Evolutionary conservation across 1,284 basidiomycete species (phyloP), one percentile per base, ranked within the genome.

Genomic region (Ustilago hordei): DNA sequence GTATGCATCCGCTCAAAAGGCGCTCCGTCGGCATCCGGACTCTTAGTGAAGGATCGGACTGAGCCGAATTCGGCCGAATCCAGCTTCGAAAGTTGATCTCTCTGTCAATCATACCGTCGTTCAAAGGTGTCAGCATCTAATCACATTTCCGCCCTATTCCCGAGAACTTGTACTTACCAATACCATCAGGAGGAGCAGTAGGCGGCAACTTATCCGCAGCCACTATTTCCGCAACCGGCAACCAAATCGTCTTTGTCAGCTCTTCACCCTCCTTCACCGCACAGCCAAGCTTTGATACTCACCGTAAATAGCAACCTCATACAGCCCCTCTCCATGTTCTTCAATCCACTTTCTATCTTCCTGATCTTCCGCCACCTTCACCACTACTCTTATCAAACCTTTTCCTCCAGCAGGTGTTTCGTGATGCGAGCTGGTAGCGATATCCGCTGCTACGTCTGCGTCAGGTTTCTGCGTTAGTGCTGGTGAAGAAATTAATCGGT

Each of bases 231-330:
- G 17, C 34, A 23, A 15, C 13, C 13, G 7, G 39, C 39, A 41
- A 13, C 17, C 39, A 28, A 28, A 17, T n/a, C 39, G 5, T 13
- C 13, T 11, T 41, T 15, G 17, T 11, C 12, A 35, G 8, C 31
- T 11, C 35, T 28, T 56, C 38, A 28, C 3, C 17, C 11, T 41
- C 39, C 39, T 12, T 17, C 7, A 38, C 13, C 36, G 13, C 5
- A 38, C 36, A 17, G 23, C 4, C 36, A 39, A 41, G 12, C 2
- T 41, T 17, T 34, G 34, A 4, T 31, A 48, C 43, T 32, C 8
- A 73, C 64, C 74, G 36, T 64, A 70, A 17, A 81, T 43, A 4
- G 67, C 75, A 11, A 81, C 75, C 52, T 81, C 80, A 41, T 71
- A 81, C 19, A 81, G 41, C 0, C 79, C 79, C 31, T 76, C 69